Evolutionary conservation across 371 early-diverging fungal genomes (phyloP).

Genomic region (Mucor velutinosus): DNA sequence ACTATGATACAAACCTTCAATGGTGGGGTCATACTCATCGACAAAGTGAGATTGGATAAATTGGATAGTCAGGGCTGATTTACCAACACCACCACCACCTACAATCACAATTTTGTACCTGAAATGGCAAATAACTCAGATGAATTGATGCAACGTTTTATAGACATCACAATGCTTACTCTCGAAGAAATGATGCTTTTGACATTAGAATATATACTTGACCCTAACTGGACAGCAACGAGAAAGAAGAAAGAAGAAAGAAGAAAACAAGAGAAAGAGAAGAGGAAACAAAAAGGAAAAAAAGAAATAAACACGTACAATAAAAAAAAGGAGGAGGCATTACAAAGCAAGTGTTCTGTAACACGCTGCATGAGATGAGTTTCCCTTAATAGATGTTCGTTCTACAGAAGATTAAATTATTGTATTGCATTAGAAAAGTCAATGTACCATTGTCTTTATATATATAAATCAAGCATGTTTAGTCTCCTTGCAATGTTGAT

Average conservation of each 20-base stretch:
- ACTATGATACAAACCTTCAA: conserved; percentile 64
- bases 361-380: conserved; percentile 21
- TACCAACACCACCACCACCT: conserved; percentile 79
- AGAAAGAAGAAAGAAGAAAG: not conserved
- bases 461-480: not conserved
- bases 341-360: conserved; percentile 11
- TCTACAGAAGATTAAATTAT: conserved; percentile 1
- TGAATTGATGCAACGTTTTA: not conserved
- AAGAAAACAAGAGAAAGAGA: conserved; percentile 10
- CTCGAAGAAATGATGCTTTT: conserved; percentile 35
- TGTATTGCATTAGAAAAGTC: not conserved
- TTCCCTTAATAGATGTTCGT: conserved; percentile 16
- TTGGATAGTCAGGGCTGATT: conserved; percentile 90
- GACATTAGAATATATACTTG: conserved; percentile 10
- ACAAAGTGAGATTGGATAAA: conserved; percentile 91
- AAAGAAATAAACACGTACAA: conserved; percentile 4
- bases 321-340: not conserved
- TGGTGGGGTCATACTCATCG: conserved; percentile 95
- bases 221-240: not conserved
- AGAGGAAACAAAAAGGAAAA: conserved; percentile 2
- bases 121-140: conserved; percentile 3
- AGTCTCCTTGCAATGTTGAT: too few relatives aligned
- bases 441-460: not conserved
- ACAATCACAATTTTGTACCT: conserved; percentile 26
- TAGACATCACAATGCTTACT: conserved; percentile 16